Base-by-base conservation (phyloP, 768 basidiomycete species). In the Kwoniella sp. region DNA sequence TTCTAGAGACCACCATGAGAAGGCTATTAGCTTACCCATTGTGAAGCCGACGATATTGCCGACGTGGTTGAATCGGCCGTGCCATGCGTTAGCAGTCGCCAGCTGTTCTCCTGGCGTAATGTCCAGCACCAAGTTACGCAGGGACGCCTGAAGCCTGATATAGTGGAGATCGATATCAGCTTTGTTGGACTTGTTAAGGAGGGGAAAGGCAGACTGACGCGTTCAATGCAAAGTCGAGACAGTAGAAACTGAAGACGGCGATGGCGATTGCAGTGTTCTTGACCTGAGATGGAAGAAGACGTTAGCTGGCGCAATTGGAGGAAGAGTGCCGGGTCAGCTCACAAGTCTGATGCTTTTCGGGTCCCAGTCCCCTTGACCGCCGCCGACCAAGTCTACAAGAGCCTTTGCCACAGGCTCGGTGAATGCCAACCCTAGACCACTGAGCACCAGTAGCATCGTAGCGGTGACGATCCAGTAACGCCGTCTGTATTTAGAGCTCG, bases 171-270 rank as follows among this genome's bases (percentile, higher is more conserved):
- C 20, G 2, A 15, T 23, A 47, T 63, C 48, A 63, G 56, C 57
- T 53, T 11, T 13, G 17, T 9, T 23, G 23, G 15, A 54, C 25
- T 1, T 5, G 20, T n/a, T 38, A 26, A 15, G 0, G 17, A 55
- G 9, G 20, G 34, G 25, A 12, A 50, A n/a, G n/a, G 59, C 30
- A 52, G 30, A 58, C 77, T 67, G 25, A 80, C 81, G 92, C 96
- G 79, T 99, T 99, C 63, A 99, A 85, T n/a, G 93, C 91, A 76
- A 99, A 99, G 81, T 99, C 96, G 34, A 99, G 85, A 54, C 93
- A 80, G 77, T 96, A 99, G 82, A 99, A 98, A 0, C 90, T 89
- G 25, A 88, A 83, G 28, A 99, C 86, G 1, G 94, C 96, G 56
- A 97, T 86, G 55, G 84, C 86, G 62, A 98, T 95, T 12, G 93